Evolutionary conservation across 164 flowering plant species (phyloP).

Genomic region (Vitis labrusca): DNA sequence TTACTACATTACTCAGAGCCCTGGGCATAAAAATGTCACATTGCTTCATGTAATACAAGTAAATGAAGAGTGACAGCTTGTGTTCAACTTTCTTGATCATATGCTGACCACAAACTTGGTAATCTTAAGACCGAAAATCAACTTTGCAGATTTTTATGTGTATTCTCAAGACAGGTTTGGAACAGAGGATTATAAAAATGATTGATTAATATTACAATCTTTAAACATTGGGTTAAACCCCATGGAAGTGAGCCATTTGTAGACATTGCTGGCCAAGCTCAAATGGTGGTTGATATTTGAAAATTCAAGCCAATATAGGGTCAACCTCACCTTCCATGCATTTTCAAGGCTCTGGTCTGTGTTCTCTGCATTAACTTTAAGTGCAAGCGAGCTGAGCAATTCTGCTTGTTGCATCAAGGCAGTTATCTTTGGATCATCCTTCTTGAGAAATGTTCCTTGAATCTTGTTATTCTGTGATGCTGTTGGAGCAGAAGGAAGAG

Average conservation of each 20-base stretch:
- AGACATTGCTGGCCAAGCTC: background rate
- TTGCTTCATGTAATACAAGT: no score
- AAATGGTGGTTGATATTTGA: background rate
- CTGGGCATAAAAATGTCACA: no score
- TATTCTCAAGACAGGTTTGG: no score
- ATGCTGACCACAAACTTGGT: no score
- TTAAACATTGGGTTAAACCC: background rate
- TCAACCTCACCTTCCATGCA: slow-evolving; percentile 86
- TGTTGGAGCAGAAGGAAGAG: slow-evolving; percentile 1
- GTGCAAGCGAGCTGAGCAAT: slow-evolving; percentile 85
- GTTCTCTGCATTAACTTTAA: slow-evolving; percentile 70
- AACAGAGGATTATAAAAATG: no score
- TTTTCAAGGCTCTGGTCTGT: slow-evolving; percentile 81
- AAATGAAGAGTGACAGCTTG: no score
- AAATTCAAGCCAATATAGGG: background rate
- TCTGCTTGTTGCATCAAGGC: slow-evolving; percentile 92
- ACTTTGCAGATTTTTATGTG: no score
- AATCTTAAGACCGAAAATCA: no score
- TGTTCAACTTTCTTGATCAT: no score
- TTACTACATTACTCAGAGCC: background rate
- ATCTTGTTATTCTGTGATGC: slow-evolving; percentile 40
- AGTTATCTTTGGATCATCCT: slow-evolving; percentile 82
- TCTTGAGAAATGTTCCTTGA: slow-evolving; percentile 71
- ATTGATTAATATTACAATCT: no score
- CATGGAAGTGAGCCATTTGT: background rate